phyloP scores from a whole-genome alignment of 1,284 basidiomycete genomes.

The Earliella scabrosa region DNA sequence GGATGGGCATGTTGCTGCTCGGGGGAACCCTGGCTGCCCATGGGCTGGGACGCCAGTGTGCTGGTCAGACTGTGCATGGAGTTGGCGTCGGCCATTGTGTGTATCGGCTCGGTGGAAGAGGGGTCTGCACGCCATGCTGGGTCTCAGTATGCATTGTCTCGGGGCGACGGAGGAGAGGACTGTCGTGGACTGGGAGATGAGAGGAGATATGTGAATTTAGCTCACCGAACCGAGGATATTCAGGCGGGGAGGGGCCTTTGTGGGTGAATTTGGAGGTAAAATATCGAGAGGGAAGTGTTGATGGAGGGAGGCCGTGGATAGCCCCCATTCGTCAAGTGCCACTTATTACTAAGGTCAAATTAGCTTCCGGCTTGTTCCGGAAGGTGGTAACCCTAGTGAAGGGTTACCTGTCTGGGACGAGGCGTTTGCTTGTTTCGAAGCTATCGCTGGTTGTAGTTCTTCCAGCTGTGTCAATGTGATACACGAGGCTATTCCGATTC shows the following conservation, averaged over 20 bases:
- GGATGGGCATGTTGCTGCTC: slow-evolving; percentile 19
- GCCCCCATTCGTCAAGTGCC: slow-evolving; percentile 7
- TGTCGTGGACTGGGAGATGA: slow-evolving; percentile 2
- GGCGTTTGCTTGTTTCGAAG: too few species aligned
- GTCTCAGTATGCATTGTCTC: slow-evolving; percentile 10
- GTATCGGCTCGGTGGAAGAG: neutral
- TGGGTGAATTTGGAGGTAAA: slow-evolving; percentile 25
- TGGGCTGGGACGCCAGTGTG: slow-evolving; percentile 28
- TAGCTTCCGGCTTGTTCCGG: slow-evolving; percentile 12
- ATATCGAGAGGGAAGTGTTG: slow-evolving; percentile 23
- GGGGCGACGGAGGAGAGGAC: neutral
- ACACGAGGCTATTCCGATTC: too few species aligned
- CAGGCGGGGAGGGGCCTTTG: slow-evolving; percentile 12
- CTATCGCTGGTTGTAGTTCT: too few species aligned
- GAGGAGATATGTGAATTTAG: slow-evolving; percentile 23
- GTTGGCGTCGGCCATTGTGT: slow-evolving; percentile 28
- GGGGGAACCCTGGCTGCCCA: slow-evolving; percentile 11
- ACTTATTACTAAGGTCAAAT: slow-evolving; percentile 7
- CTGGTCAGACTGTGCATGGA: slow-evolving; percentile 30
- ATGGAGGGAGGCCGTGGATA: slow-evolving; percentile 23
- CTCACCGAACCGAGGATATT: slow-evolving; percentile 22
- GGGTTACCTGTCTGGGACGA: slow-evolving; percentile 1
- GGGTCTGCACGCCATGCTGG: neutral
- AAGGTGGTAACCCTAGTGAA: slow-evolving; percentile 3
- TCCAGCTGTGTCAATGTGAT: too few species aligned